These are phyloP conservation scores for Geotrichum bryndzae DNA, from an alignment of 1,139 yeast genomes.

Conservation along the genomic window DNA sequence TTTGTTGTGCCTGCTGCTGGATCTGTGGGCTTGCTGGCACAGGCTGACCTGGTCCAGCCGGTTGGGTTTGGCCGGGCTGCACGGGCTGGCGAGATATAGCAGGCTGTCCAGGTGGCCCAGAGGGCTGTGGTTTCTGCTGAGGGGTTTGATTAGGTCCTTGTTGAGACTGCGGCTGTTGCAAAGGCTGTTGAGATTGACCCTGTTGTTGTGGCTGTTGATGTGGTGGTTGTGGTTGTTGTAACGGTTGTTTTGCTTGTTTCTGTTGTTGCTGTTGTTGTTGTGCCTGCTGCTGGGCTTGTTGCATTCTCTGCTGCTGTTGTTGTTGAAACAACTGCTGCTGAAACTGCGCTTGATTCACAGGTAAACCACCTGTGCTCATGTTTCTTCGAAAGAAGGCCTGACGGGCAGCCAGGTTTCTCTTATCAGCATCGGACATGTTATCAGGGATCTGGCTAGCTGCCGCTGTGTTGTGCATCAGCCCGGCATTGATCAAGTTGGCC, in stretches of 20 bases:
- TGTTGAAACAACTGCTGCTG: constrained; percentile 25
- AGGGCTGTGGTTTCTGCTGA: not conserved
- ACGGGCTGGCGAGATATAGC: not conserved
- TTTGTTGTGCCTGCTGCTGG: not conserved
- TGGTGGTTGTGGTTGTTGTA: too few species aligned
- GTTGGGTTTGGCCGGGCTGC: not conserved
- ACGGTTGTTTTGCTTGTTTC: not conserved
- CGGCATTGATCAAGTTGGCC: constrained; percentile 14
- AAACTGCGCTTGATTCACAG: constrained; percentile 15
- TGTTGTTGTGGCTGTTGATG: not conserved
- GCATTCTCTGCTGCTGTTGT: constrained; percentile 21
- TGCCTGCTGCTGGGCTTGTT: not conserved
- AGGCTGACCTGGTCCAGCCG: not conserved
- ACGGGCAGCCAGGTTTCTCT: constrained; percentile 21
- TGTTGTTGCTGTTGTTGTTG: not conserved
- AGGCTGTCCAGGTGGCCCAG: not conserved
- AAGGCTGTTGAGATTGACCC: not conserved
- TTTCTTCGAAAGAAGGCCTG: constrained; percentile 12
- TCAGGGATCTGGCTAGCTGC: constrained; percentile 21
- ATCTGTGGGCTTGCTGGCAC: not conserved
- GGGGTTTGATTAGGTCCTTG: not conserved
- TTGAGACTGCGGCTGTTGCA: not conserved
- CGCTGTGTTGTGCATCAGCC: constrained; percentile 12
- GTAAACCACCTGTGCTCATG: constrained; percentile 12
- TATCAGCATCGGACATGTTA: constrained; percentile 28